Base-by-base conservation (phyloP, 805 yeast species). In the Nakazawaea holstii region DNA sequence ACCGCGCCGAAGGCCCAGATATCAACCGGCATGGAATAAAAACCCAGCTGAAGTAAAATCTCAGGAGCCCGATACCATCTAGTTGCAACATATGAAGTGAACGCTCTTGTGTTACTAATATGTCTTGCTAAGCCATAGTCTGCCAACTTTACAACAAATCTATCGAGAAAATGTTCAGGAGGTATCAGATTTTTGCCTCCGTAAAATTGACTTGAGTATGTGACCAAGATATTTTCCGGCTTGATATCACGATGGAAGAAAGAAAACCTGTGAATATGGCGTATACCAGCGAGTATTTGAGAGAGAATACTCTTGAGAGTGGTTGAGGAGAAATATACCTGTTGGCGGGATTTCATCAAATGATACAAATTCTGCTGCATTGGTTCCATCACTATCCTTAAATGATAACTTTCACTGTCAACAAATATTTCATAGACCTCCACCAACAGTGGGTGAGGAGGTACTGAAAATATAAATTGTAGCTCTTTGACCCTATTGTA, bases 1-100 rank as follows among this genome's bases (percentile, higher is more conserved):
- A 87, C 88, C 39, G 82, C 76, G 1, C 90, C 95, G 69, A 86
- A 87, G 0, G 95, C 92, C 95, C 95, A 87, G 31, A 87, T 76
- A 66, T 87, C 95, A 33, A 84, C 76, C 2, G 94, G 89, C 51
- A 66, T 76, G 0, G 88, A 77, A 58, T 87, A 84, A 55, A 64
- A 68, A 5, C 73, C 74, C 52, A 77, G 80, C 54, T 92, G 73
- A 49, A 87, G 66, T 40, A 87, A 68, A 17, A 87, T 84, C 60
- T 87, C 95, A 0, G 95, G 95, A 0, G 92, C 79, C 52, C 95
- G 70, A 58, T 87, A 87, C 95, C 95, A 87, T 57, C 95, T 74
- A 0, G 95, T 87, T 0, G 92, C 81, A 6, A 87, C 88, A 54
- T 87, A 87, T 2, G 84, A 81, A 0, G 95, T 87, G 57, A 78